Percentiles rank a stretch among this genome's conserved stretches.
Evolutionary conservation across 352 stramenopile species (phyloP).

Genomic region (Phytophthora melonis): DNA sequence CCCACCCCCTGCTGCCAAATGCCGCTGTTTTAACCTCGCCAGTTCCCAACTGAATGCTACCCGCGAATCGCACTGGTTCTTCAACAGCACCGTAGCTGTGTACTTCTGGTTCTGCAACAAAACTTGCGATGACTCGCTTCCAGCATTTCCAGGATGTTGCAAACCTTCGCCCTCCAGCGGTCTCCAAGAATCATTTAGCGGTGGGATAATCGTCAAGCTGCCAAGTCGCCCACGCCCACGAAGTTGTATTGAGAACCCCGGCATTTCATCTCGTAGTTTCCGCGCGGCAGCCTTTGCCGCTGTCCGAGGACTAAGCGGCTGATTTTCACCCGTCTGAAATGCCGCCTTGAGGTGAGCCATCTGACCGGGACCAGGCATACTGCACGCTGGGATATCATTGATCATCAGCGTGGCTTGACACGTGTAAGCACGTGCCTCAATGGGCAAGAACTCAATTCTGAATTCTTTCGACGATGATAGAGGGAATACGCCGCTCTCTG

Average conservation of each 20-base stretch:
- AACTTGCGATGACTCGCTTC: conserved; percentile 16
- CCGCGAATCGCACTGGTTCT: conserved; percentile 45
- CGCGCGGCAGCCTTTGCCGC: conserved; percentile 26
- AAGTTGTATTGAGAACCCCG: conserved; percentile 32
- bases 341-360: conserved; percentile 43
- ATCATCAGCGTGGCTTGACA: conserved; percentile 58
- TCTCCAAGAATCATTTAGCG: conserved; percentile 26
- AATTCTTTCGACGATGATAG: conserved; percentile 55
- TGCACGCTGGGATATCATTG: conserved; percentile 59
- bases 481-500: conserved; percentile 51
- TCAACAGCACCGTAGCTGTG: conserved; percentile 20
- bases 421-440: conserved; percentile 20
- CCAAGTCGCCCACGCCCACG: conserved; percentile 28
- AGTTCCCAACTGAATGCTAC: conserved; percentile 51
- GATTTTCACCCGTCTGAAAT: conserved; percentile 32
- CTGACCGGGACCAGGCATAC: conserved; percentile 59
- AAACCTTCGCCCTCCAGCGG: conserved; percentile 8
- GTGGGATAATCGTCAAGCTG: conserved; percentile 28
- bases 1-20: conserved; percentile 22
- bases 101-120: conserved; percentile 26
- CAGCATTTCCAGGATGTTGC: conserved; percentile 20
- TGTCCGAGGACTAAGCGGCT: conserved; percentile 21
- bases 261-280: conserved; percentile 26
- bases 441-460: conserved; percentile 53
- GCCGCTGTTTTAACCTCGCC: conserved; percentile 17